Conservation (phyloP, 1,284 basidiomycete species). For the Pascua sp. region DNA sequence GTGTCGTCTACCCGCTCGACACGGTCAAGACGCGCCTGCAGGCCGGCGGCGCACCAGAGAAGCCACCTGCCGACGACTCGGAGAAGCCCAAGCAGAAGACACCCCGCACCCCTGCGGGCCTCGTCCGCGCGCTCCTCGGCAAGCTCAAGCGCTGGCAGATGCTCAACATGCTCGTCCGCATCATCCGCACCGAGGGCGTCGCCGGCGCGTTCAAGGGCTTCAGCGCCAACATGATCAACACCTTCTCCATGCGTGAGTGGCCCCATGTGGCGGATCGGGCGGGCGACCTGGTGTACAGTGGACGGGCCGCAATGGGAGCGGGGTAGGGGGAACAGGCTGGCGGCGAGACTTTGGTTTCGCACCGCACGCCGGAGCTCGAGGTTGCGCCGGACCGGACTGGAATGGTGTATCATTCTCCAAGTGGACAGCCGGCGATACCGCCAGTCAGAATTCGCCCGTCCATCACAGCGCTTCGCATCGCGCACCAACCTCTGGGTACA, state of each 20-base stretch:
- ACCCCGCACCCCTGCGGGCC: conserved; percentile 54
- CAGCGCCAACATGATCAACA: conserved; percentile 96
- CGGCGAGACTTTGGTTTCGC: too few species aligned
- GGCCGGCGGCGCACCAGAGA: conserved; percentile 50
- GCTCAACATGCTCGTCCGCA: conserved; percentile 62
- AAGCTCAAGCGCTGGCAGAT: conserved; percentile 51
- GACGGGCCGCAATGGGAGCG: too few species aligned
- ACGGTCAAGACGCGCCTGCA: conserved; percentile 96
- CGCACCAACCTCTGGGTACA: too few species aligned
- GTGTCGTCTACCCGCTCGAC: conserved; percentile 92
- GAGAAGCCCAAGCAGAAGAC: conserved; percentile 45
- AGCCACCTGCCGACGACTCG: conserved; percentile 10
- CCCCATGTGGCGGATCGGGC: too few species aligned
- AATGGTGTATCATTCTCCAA: too few species aligned
- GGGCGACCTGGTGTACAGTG: too few species aligned
- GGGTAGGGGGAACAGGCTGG: too few species aligned
- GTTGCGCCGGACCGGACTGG: too few species aligned
- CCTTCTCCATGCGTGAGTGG: conserved; percentile 86
- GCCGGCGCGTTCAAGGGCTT: conserved; percentile 87
- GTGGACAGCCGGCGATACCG: too few species aligned
- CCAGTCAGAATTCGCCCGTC: too few species aligned
- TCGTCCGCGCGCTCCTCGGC: conserved; percentile 8
- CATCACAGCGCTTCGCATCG: too few species aligned
- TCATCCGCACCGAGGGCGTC: conserved; percentile 75
- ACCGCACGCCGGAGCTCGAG: too few species aligned